Base-by-base conservation (phyloP, 1,284 basidiomycete species). In the Violaceomyces palustris region DNA sequence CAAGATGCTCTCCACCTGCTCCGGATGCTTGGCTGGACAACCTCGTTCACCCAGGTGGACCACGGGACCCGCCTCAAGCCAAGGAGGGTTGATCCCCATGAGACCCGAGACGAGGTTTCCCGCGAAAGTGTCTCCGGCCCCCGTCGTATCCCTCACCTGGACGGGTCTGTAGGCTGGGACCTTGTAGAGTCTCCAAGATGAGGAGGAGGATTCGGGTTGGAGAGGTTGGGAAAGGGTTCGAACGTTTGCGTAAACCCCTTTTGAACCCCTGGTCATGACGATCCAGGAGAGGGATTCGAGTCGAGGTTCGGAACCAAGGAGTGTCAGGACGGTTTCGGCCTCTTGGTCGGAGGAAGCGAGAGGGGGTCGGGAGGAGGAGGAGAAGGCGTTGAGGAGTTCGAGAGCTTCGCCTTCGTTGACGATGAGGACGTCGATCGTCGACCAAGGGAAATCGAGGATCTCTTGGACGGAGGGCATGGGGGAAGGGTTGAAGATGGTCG, bases 381-480 rank as follows among this genome's bases (percentile, higher is more conserved):
- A 23, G 17, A 72, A 47, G 3, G 64, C 66, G 7, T 32, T 32
- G 10, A 75, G 47, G 2, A 77, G 56, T 15, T 72, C 69, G 7
- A 50, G 41, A 4, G 67, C 73, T 51, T 81, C 79, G 17, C 78
- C 79, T 49, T 79, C 76, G 56, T 81, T 81, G 28, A 81, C 75
- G 21, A 80, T 71, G 18, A 81, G 69, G 74, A 78, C 79, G 23
- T 75, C 73, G 7, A 80, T 60, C 15, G 56, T 35, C 0, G 42
- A 39, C 79, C 79, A 80, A 0, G 75, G 74, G 58, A 80, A 79
- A 1, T 55, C 34, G 5, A 61, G 57, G 14, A 80, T 70, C 45
- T 79, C 71, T 1, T 55, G 52, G 1, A 45, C 30, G 1, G 69
- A 60, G 2, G 76, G 77, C 78, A 81, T 79, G 5, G 80, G 80